These are phyloP conservation scores for Apiotrichum brassicae DNA, from an alignment of 1,284 basidiomycete genomes.

Conservation along the genomic window DNA sequence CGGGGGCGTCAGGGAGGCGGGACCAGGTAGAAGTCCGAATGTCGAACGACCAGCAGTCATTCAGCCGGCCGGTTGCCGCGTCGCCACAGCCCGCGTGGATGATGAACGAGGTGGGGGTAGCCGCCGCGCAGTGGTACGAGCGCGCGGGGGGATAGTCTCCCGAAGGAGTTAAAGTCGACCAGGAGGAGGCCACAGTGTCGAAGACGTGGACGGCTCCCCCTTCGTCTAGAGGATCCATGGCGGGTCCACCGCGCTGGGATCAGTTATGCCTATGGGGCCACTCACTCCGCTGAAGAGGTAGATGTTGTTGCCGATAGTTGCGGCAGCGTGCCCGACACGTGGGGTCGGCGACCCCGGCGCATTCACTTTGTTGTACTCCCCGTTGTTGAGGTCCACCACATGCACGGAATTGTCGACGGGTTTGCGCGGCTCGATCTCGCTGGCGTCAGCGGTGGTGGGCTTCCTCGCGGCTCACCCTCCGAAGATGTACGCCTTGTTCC, in stretches of 20 bases:
- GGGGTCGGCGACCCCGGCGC: constrained; percentile 19
- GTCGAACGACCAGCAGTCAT: constrained; percentile 28
- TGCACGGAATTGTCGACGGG: constrained; percentile 28
- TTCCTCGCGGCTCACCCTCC: constrained; percentile 3
- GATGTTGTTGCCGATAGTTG: constrained; percentile 15
- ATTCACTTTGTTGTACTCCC: constrained; percentile 14
- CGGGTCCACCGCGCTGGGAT: constrained; percentile 22
- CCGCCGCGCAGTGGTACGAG: constrained; percentile 22
- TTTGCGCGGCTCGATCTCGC: constrained; percentile 22
- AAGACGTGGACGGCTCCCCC: constrained; percentile 22
- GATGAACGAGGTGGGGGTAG: constrained; percentile 11
- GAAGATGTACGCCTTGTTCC: constrained; percentile 9
- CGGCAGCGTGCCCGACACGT: constrained; percentile 28
- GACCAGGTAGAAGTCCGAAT: constrained; percentile 12
- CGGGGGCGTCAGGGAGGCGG: constrained; percentile 22
- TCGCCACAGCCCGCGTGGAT: constrained; percentile 30
- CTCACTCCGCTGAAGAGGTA: constrained; percentile 34
- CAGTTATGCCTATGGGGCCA: no score
- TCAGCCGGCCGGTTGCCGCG: constrained; percentile 17
- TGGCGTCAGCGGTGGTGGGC: not conserved
- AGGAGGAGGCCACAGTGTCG: constrained; percentile 14
- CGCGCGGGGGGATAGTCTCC: constrained; percentile 12
- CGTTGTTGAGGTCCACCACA: constrained; percentile 19
- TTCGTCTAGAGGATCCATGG: constrained; percentile 26
- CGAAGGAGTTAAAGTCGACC: constrained; percentile 14